Conservation (phyloP, 1,284 basidiomycete genomes). For the Sporisorium reilianum region DNA sequence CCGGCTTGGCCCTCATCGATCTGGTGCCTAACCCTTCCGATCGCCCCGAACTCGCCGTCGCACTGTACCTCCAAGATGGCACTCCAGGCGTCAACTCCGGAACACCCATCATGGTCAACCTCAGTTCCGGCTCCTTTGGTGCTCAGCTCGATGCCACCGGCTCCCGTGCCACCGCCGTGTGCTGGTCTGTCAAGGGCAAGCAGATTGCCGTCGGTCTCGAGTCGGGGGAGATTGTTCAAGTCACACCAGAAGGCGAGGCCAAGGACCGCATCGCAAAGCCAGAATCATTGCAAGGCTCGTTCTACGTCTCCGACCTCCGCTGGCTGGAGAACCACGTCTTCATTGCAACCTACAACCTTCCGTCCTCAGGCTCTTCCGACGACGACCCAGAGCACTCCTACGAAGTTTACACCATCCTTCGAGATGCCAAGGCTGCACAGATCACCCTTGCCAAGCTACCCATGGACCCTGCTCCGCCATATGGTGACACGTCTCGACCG, state of each 20-base stretch:
- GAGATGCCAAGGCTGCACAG: constrained; percentile 76
- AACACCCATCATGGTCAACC: constrained; percentile 43
- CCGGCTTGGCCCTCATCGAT: constrained; percentile 41
- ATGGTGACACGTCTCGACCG: constrained; percentile 74
- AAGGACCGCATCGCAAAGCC: constrained; percentile 77
- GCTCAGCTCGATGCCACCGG: constrained; percentile 36
- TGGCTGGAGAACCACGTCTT: constrained; percentile 84
- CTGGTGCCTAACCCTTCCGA: constrained; percentile 72
- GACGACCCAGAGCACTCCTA: constrained; percentile 71
- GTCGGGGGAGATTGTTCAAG: constrained; percentile 79
- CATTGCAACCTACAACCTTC: constrained; percentile 76
- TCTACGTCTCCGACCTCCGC: constrained; percentile 73
- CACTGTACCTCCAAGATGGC: constrained; percentile 66
- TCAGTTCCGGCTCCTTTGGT: constrained; percentile 46
- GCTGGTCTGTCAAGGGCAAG: constrained; percentile 89
- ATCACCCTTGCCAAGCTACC: constrained; percentile 73
- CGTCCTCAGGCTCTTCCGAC: constrained; percentile 25
- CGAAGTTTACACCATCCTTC: constrained; percentile 76
- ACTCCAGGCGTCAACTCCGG: constrained; percentile 63
- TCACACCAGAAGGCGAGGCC: constrained; percentile 74
- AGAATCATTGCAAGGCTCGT: constrained; percentile 71
- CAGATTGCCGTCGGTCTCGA: constrained; percentile 82
- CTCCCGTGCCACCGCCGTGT: constrained; percentile 71
- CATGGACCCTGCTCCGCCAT: constrained; percentile 74
- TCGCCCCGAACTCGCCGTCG: constrained; percentile 68